Percentiles rank a stretch among this genome's conserved stretches.
These are phyloP conservation scores for Chlorophyllum brunneum DNA, from an alignment of 768 basidiomycete species.

Conservation along the genomic window DNA sequence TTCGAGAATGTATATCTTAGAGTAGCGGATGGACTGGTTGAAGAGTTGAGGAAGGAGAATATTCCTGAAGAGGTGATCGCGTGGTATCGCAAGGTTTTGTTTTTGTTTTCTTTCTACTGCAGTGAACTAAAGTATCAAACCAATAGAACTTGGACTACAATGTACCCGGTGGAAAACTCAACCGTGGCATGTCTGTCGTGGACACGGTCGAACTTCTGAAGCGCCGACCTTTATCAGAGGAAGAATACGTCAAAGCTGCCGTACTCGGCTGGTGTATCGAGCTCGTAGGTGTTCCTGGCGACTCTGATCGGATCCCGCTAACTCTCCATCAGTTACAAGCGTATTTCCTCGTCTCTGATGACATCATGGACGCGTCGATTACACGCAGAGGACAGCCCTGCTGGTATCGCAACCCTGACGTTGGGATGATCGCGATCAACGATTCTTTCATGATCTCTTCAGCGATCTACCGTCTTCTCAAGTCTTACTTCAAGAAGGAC, in stretches of 20 bases:
- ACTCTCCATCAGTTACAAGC: conserved; percentile 74
- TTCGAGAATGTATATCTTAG: conserved; percentile 73
- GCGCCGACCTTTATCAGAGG: conserved; percentile 62
- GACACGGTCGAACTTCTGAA: conserved; percentile 89
- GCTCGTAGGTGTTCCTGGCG: conserved; percentile 52
- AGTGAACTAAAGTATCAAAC: neutral
- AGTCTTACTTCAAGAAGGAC: conserved; percentile 45
- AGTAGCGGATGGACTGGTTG: conserved; percentile 77
- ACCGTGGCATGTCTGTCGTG: conserved; percentile 93
- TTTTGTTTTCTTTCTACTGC: neutral
- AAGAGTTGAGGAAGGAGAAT: conserved; percentile 57
- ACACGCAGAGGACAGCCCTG: conserved; percentile 94
- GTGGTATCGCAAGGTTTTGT: conserved; percentile 78
- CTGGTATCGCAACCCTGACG: conserved; percentile 70
- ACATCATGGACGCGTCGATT: conserved; percentile 95
- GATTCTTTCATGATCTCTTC: conserved; percentile 95
- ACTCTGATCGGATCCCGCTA: neutral
- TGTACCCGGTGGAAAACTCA: conserved; percentile 94
- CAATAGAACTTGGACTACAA: conserved; percentile 84
- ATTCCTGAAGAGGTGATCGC: conserved; percentile 84
- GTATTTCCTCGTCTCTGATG: conserved; percentile 94
- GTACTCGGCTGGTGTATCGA: conserved; percentile 96
- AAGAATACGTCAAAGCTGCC: conserved; percentile 87
- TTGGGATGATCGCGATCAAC: conserved; percentile 90
- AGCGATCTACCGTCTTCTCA: conserved; percentile 89